Base-by-base conservation (phyloP, 768 basidiomycete species). In the Boletus speciosus region DNA sequence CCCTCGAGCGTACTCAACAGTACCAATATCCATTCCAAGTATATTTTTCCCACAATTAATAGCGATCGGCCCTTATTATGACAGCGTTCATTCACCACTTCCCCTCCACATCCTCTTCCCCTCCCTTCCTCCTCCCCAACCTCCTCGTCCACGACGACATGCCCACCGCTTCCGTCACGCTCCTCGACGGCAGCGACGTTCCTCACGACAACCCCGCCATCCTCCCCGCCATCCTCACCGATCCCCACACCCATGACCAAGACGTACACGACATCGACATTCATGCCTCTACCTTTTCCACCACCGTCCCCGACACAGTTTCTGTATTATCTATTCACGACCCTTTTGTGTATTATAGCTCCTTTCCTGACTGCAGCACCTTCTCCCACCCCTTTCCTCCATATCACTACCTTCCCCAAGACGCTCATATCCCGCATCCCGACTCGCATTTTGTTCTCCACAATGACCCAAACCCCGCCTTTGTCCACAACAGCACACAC, bases 301-400 rank as follows among this genome's bases (percentile, higher is more conserved):
- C 34, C 34, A 11, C 55, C 54, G 58, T 65, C 48, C 49, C 57
- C 47, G 54, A 61, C 52, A 50, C 14, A 54, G 50, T 65, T 38
- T 38, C 63, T 69, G 71, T 69, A 71, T 66, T 69, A 69, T 71
- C 69, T 50, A 58, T 69, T 60, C 70, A 66, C 46, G 70, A 65
- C 52, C 9, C 51, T 14, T 37, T 63, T 4, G 38, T 71, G 67
- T 71, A 71, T 71, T 71, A 71, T 69, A 69, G 47, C 61, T 31
- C 67, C 27, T 67, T 71, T 55, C 11, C 63, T 1, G 67, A 67
- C 37, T 69, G 59, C 52, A 47, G 31, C 40, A 38, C 58, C 41
- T 71, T 65, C 56, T 29, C 61, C 1, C 60, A 55, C 35, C 16
- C 59, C 10, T 62, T 70, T 51, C 46, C 56, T 12, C 32, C 59